Evolutionary conservation across 768 basidiomycete genomes (phyloP).

Genomic region (Hygrophoropsis aurantiaca): DNA sequence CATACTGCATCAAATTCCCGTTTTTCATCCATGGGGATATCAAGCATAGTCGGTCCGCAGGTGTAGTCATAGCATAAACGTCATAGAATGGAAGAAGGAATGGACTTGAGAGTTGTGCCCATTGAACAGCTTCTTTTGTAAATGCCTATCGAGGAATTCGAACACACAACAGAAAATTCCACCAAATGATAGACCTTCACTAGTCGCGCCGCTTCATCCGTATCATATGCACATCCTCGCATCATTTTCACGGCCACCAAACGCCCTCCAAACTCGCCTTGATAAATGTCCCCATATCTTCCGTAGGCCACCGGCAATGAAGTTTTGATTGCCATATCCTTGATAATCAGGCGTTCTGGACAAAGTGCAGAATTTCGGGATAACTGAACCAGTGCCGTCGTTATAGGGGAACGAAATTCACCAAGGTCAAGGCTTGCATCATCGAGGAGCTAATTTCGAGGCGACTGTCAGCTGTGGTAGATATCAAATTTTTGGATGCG

Average conservation of each 20-base stretch:
- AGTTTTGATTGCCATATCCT: conserved; percentile 10
- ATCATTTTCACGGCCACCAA: conserved; percentile 33
- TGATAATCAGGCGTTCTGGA: conserved; percentile 24
- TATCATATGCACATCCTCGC: conserved; percentile 11
- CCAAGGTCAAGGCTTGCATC: conserved; percentile 3
- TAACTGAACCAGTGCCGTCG: conserved; percentile 19
- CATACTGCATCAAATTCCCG: conserved; percentile 30
- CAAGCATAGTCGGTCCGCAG: conserved; percentile 12
- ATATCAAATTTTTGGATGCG: too few relatives aligned
- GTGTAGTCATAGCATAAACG: conserved; percentile 11
- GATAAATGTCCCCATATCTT: conserved; percentile 33
- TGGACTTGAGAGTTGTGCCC: conserved; percentile 28
- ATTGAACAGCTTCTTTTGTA: conserved; percentile 28
- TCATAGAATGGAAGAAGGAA: conserved; percentile 33
- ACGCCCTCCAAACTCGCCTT: conserved; percentile 24
- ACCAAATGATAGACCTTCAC: conserved; percentile 19
- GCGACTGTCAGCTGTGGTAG: too few relatives aligned
- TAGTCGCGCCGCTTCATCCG: conserved; percentile 20
- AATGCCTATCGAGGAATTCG: conserved; percentile 19
- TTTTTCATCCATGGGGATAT: conserved; percentile 27
- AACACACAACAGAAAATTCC: too few relatives aligned
- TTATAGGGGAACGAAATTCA: too few relatives aligned
- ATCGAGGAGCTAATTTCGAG: conserved; percentile 20
- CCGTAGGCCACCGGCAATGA: conserved; percentile 17
- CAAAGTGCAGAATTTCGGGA: conserved; percentile 27